Conservation (phyloP, 1,284 basidiomycete genomes). For the Tilletia horrida region DNA sequence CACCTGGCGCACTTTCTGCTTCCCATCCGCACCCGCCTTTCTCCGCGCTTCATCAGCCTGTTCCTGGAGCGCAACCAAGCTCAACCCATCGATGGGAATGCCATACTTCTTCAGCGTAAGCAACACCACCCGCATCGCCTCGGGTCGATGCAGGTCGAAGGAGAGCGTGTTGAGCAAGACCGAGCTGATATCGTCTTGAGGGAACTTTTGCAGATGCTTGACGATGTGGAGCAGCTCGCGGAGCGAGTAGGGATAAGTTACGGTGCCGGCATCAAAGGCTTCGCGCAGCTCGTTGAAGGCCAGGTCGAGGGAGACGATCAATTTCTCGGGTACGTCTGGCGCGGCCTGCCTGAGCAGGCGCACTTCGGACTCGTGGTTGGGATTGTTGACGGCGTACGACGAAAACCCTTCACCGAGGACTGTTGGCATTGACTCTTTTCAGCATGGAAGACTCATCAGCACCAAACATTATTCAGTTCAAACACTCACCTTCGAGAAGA, state of each 20-base stretch:
- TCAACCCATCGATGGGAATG: conserved; percentile 41
- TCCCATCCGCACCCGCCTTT: conserved; percentile 35
- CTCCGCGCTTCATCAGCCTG: conserved; percentile 26
- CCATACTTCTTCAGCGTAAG: conserved; percentile 46
- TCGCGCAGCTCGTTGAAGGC: conserved; percentile 55
- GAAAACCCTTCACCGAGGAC: conserved; percentile 52
- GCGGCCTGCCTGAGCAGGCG: conserved; percentile 52
- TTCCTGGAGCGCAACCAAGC: conserved; percentile 40
- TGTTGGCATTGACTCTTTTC: neutral
- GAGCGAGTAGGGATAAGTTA: conserved; percentile 55
- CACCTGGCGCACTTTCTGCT: conserved; percentile 33
- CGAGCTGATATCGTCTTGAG: conserved; percentile 49
- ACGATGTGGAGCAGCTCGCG: conserved; percentile 56
- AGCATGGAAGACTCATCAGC: too few species aligned
- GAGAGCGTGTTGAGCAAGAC: conserved; percentile 55
- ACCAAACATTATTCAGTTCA: too few species aligned
- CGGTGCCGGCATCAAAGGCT: conserved; percentile 50
- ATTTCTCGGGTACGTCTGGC: conserved; percentile 39
- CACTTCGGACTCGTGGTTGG: conserved; percentile 53
- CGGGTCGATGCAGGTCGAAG: conserved; percentile 55
- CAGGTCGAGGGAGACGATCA: conserved; percentile 49
- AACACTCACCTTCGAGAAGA: conserved; percentile 43
- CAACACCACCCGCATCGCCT: conserved; percentile 52
- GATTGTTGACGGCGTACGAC: conserved; percentile 54
- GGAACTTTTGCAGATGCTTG: conserved; percentile 54